A percentile compares a stretch with the other conserved stretches of the same genome.
Conservation (phyloP, 2,329 filamentous ascomycete species). For the Septoria linicola region DNA sequence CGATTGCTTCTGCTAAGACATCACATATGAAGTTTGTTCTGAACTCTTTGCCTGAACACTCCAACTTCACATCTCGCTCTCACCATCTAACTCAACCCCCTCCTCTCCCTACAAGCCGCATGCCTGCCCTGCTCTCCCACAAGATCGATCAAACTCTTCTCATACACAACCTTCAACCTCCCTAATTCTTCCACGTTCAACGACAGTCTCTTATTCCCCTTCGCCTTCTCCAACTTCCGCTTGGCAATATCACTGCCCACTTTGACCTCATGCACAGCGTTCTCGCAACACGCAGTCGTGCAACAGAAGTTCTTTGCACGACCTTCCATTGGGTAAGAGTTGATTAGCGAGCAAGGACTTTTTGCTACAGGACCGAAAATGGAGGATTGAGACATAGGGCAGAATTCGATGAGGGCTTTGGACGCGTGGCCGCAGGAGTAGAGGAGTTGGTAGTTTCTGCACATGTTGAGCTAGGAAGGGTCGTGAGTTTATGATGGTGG, state of each 20-base stretch:
- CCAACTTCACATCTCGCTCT: no score
- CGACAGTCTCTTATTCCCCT: slow-evolving; percentile 4
- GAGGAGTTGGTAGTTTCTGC: slow-evolving; percentile 10
- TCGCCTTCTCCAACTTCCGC: slow-evolving; percentile 11
- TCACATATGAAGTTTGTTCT: no score
- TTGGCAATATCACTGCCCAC: slow-evolving; percentile 11
- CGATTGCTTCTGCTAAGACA: no score
- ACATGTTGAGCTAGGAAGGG: no score
- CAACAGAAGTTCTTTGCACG: slow-evolving; percentile 3
- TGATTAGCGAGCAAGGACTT: background rate
- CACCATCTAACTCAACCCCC: background rate
- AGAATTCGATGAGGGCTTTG: slow-evolving; percentile 5
- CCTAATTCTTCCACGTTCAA: slow-evolving; percentile 7
- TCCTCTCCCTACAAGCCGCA: slow-evolving; percentile 13
- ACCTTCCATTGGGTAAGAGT: slow-evolving; percentile 1
- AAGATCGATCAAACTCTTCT: slow-evolving; percentile 4
- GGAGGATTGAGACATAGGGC: background rate
- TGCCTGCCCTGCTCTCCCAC: slow-evolving; percentile 8
- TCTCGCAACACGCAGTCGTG: slow-evolving; percentile 11
- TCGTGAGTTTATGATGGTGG: no score
- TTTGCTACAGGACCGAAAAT: background rate
- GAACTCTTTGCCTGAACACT: no score
- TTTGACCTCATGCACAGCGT: slow-evolving; percentile 6
- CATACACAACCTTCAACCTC: slow-evolving; percentile 1
- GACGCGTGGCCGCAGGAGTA: slow-evolving; percentile 14